Conservation (phyloP, 768 basidiomycete species). For the Tricholoma terreum region DNA sequence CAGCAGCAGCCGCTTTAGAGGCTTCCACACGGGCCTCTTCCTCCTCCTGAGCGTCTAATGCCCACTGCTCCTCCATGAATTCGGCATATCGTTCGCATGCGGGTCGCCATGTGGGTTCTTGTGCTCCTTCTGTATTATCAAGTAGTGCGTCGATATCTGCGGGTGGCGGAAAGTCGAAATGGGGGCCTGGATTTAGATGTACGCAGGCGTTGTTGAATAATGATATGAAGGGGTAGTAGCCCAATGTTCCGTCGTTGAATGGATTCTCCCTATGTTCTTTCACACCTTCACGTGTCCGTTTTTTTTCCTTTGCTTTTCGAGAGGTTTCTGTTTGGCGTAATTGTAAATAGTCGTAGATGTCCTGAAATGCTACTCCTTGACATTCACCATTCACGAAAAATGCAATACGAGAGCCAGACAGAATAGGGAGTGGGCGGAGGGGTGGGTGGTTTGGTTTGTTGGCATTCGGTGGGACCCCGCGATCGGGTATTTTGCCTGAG, state of each 20-base stretch:
- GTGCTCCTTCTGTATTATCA: constrained; percentile 23
- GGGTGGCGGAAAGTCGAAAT: constrained; percentile 80
- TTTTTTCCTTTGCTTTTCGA: constrained; percentile 64
- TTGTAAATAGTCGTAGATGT: constrained; percentile 88
- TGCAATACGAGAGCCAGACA: constrained; percentile 69
- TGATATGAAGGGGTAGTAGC: constrained; percentile 95
- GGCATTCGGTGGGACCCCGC: constrained; percentile 36
- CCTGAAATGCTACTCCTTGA: constrained; percentile 79
- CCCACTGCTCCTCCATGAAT: constrained; percentile 81
- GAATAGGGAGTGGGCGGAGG: constrained; percentile 65
- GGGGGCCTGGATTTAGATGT: constrained; percentile 83
- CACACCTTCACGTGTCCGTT: constrained; percentile 60
- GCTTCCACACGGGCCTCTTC: constrained; percentile 53
- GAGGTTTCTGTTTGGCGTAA: constrained; percentile 61
- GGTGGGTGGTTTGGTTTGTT: constrained; percentile 37
- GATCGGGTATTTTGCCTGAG: constrained; percentile 68
- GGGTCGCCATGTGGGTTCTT: constrained; percentile 67
- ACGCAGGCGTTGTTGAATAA: constrained; percentile 89
- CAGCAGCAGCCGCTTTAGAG: constrained; percentile 33
- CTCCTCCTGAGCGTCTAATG: constrained; percentile 75
- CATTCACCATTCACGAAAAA: constrained; percentile 93
- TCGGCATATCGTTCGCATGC: constrained; percentile 82
- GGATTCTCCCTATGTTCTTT: constrained; percentile 78
- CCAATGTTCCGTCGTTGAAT: constrained; percentile 91
- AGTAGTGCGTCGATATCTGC: constrained; percentile 71